These are phyloP conservation scores for Pyrenochaeta sp. DNA, from an alignment of 2,329 filamentous ascomycete species.

Conservation along the genomic window DNA sequence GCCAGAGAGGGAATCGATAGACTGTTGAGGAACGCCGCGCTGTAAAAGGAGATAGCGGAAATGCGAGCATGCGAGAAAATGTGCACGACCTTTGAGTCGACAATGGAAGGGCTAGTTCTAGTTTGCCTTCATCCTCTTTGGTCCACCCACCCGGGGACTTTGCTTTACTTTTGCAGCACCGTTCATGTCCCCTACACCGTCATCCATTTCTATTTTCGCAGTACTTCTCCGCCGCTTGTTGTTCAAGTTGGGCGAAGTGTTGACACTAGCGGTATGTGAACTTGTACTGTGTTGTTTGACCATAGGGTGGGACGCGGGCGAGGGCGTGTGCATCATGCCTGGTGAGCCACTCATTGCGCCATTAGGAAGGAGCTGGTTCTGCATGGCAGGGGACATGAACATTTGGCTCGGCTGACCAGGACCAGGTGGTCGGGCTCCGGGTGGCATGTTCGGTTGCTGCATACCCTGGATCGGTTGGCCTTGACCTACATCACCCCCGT, in stretches of 20 bases:
- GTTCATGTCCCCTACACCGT: conserved; percentile 50
- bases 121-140: conserved; percentile 45
- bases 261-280: conserved; percentile 63
- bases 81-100: too few relatives aligned
- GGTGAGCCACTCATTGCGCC: conserved; percentile 60
- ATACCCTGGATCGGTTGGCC: conserved; percentile 35
- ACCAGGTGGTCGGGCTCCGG: conserved; percentile 42
- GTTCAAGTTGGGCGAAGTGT: conserved; percentile 68
- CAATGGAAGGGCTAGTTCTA: conserved; percentile 19
- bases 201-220: conserved; percentile 66
- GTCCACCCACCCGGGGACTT: conserved; percentile 54
- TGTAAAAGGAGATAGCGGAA: conserved; percentile 26
- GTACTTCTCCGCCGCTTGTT: conserved; percentile 67
- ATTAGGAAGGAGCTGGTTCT: conserved; percentile 59
- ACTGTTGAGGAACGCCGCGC: conserved; percentile 31
- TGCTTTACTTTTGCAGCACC: conserved; percentile 59
- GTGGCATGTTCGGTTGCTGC: conserved; percentile 38
- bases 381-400: conserved; percentile 66
- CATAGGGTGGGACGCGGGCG: conserved; percentile 60
- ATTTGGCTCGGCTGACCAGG: conserved; percentile 42
- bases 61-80: conserved; percentile 3
- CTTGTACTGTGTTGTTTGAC: conserved; percentile 65
- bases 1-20: neutral
- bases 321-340: conserved; percentile 56
- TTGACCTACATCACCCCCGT: conserved; percentile 8